phyloP scores from a whole-genome alignment of 2,329 filamentous ascomycete species.

The Paraphoma sp. region DNA sequence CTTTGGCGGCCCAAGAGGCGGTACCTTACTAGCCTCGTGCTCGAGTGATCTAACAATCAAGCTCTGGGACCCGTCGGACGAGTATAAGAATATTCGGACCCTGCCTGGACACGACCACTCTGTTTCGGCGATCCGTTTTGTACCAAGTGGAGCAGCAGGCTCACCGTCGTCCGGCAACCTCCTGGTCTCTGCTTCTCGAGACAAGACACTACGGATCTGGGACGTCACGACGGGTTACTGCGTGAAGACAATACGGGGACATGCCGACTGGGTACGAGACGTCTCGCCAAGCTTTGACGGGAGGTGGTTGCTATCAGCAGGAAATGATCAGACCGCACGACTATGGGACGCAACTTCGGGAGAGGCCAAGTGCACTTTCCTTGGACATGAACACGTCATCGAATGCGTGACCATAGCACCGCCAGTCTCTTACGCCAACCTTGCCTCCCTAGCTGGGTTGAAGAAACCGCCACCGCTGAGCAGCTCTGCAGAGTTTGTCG shows the following conservation, averaged over 20 bases:
- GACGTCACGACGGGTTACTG: constrained; percentile 93
- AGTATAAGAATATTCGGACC: constrained; percentile 95
- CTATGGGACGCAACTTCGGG: constrained; percentile 83
- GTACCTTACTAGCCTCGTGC: constrained; percentile 81
- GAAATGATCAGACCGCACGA: constrained; percentile 80
- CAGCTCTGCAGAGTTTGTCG: constrained; percentile 85
- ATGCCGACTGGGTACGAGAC: constrained; percentile 90
- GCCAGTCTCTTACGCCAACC: constrained; percentile 75
- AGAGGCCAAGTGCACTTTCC: constrained; percentile 78
- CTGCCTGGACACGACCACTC: constrained; percentile 91
- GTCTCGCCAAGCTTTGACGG: constrained; percentile 84
- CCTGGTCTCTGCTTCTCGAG: constrained; percentile 83
- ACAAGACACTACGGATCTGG: constrained; percentile 87
- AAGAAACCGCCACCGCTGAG: constrained; percentile 79
- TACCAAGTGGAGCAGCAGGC: constrained; percentile 81
- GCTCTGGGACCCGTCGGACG: constrained; percentile 88
- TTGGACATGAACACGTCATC: constrained; percentile 85
- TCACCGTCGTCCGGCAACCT: constrained; percentile 82
- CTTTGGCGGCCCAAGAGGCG: constrained; percentile 83
- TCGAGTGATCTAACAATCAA: constrained; percentile 92
- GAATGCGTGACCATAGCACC: constrained; percentile 90
- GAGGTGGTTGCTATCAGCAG: constrained; percentile 80
- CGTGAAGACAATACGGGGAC: constrained; percentile 85
- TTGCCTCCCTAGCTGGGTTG: constrained; percentile 78
- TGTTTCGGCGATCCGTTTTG: constrained; percentile 86